These are phyloP conservation scores for Pholiota conissans DNA, from an alignment of 768 basidiomycete species.

Conservation along the genomic window DNA sequence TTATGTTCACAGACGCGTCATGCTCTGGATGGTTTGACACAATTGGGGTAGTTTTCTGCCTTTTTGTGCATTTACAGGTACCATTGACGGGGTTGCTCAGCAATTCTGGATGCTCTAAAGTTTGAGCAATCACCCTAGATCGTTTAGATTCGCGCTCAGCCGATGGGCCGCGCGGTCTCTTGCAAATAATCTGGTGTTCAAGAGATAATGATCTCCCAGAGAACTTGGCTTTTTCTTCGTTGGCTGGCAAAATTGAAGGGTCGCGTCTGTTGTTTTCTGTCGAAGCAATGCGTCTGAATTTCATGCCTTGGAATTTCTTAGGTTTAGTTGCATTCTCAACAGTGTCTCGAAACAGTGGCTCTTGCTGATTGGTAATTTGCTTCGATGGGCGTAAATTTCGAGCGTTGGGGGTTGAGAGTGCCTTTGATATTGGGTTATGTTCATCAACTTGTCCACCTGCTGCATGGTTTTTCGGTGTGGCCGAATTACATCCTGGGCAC, in stretches of 20 bases:
- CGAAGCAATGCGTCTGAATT: background rate
- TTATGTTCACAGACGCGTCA: background rate
- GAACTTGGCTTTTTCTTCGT: no score
- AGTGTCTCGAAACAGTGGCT: background rate
- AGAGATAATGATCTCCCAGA: no score
- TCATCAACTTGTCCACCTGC: background rate
- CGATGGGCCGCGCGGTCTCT: background rate
- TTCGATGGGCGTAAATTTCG: background rate
- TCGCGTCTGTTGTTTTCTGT: background rate
- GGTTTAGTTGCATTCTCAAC: background rate
- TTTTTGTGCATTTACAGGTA: background rate
- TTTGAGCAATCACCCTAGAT: background rate
- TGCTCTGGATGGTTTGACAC: background rate
- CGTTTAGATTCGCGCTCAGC: background rate
- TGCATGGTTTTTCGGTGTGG: background rate
- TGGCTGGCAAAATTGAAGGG: no score
- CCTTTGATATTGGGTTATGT: background rate
- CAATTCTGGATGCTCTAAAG: no score
- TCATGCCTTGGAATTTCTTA: background rate
- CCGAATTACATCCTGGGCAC: no score
- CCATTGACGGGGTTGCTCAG: no score
- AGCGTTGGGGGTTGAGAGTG: background rate
- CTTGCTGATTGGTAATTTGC: background rate
- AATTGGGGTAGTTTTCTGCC: background rate
- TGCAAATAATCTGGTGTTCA: background rate